Base-by-base conservation (phyloP, 2,329 filamentous ascomycete genomes). In the Arthrobotrys megalospora region DNA sequence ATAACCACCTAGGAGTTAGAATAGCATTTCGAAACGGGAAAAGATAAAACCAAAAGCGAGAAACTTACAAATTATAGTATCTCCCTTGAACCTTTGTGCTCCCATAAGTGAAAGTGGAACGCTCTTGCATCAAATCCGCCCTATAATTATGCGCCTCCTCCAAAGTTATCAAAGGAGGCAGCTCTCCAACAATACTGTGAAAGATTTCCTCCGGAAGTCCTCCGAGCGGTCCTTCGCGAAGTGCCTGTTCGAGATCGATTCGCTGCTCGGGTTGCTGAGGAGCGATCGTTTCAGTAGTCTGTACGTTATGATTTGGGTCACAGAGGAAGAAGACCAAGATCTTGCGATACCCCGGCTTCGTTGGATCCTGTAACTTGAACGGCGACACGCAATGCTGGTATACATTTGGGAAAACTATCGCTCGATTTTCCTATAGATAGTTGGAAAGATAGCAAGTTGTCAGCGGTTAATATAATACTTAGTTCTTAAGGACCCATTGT, bases 111-210 rank as follows among this genome's bases (percentile, higher is more conserved):
- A 80, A 82, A 1, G 1, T 38, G 12, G 71, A 82, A 24, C 85
- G 81, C 80, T 86, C 85, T 4, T 82, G 80, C 85, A 86, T 86
- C 43, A 86, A 71, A 75, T 83, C 63, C 12, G 83, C 43, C 67
- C 85, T 80, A 50, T 84, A 81, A 34, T 81, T 73, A 69, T 83
- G 83, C 0, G 86, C 85, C 71, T 85, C 83, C 5, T 86, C 82
- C 77, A 83, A 79, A 0, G 80, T 80, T 50, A 86, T 84, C 0
- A 80, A 79, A 7, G 81, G 69, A 76, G 21, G 58, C 34, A 16
- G 62, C 28, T 52, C 79, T 52, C 14, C 81, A 60, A 60, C 81
- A 69, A 55, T 80, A 10, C 80, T 12, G 24, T 80, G 80, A 28
- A 68, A 67, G 6, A 80, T 47, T 3, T 70, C 75, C 38, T 73